These are phyloP conservation scores for Teratosphaeria gauchensis DNA, from an alignment of 2,329 filamentous ascomycete genomes.

Conservation along the genomic window DNA sequence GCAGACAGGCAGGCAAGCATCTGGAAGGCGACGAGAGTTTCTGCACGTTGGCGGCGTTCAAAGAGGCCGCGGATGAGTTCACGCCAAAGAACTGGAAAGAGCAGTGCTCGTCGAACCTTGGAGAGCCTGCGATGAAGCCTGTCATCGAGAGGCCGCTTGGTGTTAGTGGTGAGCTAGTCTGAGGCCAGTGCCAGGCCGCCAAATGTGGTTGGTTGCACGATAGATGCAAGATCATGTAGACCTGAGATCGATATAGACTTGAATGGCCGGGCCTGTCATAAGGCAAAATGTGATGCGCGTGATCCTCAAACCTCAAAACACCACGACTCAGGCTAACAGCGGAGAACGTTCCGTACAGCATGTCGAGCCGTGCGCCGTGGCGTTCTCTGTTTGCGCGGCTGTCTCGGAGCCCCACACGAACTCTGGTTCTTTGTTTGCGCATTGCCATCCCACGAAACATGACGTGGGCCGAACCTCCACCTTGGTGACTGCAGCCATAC, in stretches of 20 bases:
- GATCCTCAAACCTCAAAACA: neutral
- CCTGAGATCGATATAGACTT: neutral
- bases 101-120: constrained; percentile 51
- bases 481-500: neutral
- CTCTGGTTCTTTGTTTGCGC: neutral
- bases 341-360: neutral
- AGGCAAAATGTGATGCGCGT: neutral
- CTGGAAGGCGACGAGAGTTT: constrained; percentile 78
- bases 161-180: neutral
- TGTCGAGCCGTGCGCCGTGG: neutral
- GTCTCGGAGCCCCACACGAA: neutral
- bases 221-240: neutral
- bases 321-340: neutral
- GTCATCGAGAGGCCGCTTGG: neutral
- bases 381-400: neutral
- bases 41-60: constrained; percentile 89
- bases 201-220: neutral
- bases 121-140: constrained; percentile 32
- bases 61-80: constrained; percentile 81
- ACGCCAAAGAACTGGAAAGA: constrained; percentile 70
- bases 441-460: neutral
- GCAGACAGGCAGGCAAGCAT: constrained; percentile 66
- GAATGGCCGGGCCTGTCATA: neutral
- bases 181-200: neutral
- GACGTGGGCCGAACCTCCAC: neutral